These are phyloP conservation scores for Diaporthe vexans DNA, from an alignment of 2,329 filamentous ascomycete species.

Conservation along the genomic window DNA sequence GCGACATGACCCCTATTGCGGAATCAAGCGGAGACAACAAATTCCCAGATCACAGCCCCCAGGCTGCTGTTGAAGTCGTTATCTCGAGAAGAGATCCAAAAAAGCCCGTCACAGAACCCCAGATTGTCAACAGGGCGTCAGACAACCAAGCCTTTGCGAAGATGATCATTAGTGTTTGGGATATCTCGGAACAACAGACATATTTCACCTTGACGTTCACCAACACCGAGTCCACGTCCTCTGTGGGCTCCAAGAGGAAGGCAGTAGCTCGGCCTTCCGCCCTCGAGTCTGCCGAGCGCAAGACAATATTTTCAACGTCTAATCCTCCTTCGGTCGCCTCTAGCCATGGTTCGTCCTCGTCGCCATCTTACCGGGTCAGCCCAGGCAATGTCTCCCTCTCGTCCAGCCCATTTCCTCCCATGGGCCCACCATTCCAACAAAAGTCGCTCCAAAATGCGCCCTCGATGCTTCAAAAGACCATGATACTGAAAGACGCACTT, in stretches of 20 bases:
- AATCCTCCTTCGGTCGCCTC: conserved; percentile 63
- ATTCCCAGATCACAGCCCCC: conserved; percentile 39
- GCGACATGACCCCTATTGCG: conserved; percentile 28
- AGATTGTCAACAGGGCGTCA: conserved; percentile 53
- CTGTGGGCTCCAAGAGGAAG: conserved; percentile 53
- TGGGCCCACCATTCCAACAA: conserved; percentile 71
- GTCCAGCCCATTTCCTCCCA: conserved; percentile 74
- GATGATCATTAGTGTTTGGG: conserved; percentile 84
- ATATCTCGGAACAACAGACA: conserved; percentile 73
- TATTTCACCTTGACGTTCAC: conserved; percentile 85
- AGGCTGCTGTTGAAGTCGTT: conserved; percentile 78
- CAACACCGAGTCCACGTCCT: conserved; percentile 62
- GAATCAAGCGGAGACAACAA: conserved; percentile 34
- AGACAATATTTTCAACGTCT: conserved; percentile 57
- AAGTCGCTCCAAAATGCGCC: conserved; percentile 69
- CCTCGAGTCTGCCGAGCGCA: conserved; percentile 62
- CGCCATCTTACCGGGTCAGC: conserved; percentile 60
- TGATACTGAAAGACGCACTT: conserved; percentile 81
- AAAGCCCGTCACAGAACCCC: conserved; percentile 54
- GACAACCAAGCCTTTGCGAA: conserved; percentile 70
- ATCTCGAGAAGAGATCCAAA: conserved; percentile 66
- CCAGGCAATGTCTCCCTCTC: conserved; percentile 68
- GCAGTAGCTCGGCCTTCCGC: conserved; percentile 55
- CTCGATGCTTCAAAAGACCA: conserved; percentile 79
- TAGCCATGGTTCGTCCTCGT: conserved; percentile 60